Base-by-base conservation (phyloP, 306 rosid species). In the Purshia tridentata region DNA sequence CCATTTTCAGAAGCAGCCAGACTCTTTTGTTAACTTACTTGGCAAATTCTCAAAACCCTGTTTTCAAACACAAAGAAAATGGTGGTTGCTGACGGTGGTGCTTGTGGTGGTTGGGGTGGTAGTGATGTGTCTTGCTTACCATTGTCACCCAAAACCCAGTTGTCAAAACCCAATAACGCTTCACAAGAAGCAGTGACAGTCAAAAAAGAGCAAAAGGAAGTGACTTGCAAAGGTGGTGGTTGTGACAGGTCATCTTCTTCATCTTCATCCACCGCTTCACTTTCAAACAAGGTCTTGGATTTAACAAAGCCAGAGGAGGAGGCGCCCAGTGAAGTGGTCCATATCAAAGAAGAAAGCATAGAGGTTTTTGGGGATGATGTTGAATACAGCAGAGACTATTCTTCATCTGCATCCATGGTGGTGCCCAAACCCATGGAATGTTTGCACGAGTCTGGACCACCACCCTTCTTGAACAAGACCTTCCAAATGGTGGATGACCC, bases 401-500 rank as follows among this genome's bases (percentile, higher is more conserved):
- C 83, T 15, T 83, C 85, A 8, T 41, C 80, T 7, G 77, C 85
- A 1, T 78, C 84, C 23, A 72, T 53, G 40, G 74, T 12, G 18
- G 45, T 73, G 16, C 90, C 91, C 0, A 89, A 72, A 53, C 95
- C 99, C 23, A 89, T 91, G 86, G 92, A 84, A 70, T 92, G 96
- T 13, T 78, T 94, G 80, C 76, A 75, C 57, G 93, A 89, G 47
- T 55, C 42, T 5, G 97, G 96, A 1, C 95, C 97, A 1, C 87
- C 97, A 0, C 97, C 97, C n/a, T 94, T 94, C 70, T 87, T 94
- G 14, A 94, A 74, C 83, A 94, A 94, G 79, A 89, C 90, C 0
- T 94, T 74, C 63, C 91, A 91, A 64, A 85, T 91, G 95, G 99
- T 94, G 78, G 99, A 91, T 69, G 96, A 94, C 61, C 88, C 91